Base-by-base conservation (phyloP, 208 protist species). In the Crithidia mellificae region DNA sequence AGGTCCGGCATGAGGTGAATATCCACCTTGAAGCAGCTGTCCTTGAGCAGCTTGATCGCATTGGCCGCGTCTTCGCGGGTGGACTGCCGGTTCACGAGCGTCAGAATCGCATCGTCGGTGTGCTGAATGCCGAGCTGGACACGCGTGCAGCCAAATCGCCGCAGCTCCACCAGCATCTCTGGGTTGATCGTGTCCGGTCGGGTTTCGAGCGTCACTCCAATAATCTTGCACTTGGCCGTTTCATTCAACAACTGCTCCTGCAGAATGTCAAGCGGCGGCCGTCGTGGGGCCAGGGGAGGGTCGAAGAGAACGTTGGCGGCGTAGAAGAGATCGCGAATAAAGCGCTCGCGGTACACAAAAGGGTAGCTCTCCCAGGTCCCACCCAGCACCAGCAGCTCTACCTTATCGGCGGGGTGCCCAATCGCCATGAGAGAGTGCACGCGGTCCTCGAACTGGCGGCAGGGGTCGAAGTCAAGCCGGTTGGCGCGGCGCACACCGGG, bases 1-100 rank as follows among this genome's bases (percentile, higher is more conserved):
- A 99, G 78, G 88, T 99, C 98, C 6, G 99, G 99, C 99, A 99
- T 99, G 74, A 99, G 98, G 66, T 99, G 98, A 9, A 98, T 96
- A 30, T 99, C 96, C 1, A 99, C 93, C 76, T 99, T 99, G 78
- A 98, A 99, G 49, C 98, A 99, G 59, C 90, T 83, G 72, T 99
- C 97, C 67, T 99, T 99, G 27, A 95, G 79, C 8, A 98, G 71
- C 63, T 97, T 90, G 61, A 99, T 98, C n/a, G 87, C 97, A 30
- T 91, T 87, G 25, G 87, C 71, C 15, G 98, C 92, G 29, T 97
- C 92, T 50, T 90, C 72, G 27, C 98, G 94, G 6, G 94, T 98
- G 58, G 98, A 97, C 38, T 98, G 97, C 50, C 99, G 70, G 52
- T 98, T 97, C 2, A 98, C 96, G 29, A 91, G 76, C 5, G 81